Evolutionary conservation across 192 early-diverging fungal species (phyloP).

Genomic region (Rhizophagus sp.): DNA sequence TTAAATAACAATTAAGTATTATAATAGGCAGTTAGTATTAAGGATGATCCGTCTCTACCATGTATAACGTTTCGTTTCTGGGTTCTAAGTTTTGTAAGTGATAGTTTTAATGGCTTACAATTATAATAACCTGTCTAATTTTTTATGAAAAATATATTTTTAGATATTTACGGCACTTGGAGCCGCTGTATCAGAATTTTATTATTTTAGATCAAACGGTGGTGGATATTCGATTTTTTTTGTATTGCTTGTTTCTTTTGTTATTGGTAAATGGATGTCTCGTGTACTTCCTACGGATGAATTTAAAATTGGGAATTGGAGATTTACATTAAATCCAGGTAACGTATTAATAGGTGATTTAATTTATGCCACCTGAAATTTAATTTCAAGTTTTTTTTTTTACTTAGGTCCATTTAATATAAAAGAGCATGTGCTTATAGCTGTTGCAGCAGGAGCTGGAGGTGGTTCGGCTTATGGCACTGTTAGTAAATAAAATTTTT

Average conservation of each 20-base stretch:
- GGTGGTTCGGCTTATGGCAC: conserved; percentile 51
- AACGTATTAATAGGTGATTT: background rate
- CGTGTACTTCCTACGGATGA: background rate
- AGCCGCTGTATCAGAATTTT: conserved; percentile 34
- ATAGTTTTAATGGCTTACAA: background rate
- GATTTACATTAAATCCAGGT: conserved; percentile 28
- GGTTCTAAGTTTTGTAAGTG: conserved; percentile 39
- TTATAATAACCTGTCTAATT: background rate
- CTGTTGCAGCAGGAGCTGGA: conserved; percentile 53
- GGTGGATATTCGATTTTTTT: conserved; percentile 34
- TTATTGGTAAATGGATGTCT: conserved; percentile 37
- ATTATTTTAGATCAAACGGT: conserved; percentile 33
- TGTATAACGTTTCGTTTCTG: conserved; percentile 54
- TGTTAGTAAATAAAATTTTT: background rate
- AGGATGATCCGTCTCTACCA: conserved; percentile 45
- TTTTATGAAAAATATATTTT: background rate
- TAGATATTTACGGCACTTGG: conserved; percentile 37
- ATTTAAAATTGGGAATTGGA: conserved; percentile 2
- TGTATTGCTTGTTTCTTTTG: conserved; percentile 37
- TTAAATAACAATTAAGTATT: background rate
- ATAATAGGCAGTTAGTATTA: conserved; percentile 36
- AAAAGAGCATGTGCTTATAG: conserved; percentile 69
- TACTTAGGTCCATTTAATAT: conserved; percentile 54
- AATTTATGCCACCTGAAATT: background rate
- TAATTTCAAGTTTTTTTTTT: background rate